phyloP scores from a whole-genome alignment of 768 basidiomycete species.

The Galerina sulciceps region DNA sequence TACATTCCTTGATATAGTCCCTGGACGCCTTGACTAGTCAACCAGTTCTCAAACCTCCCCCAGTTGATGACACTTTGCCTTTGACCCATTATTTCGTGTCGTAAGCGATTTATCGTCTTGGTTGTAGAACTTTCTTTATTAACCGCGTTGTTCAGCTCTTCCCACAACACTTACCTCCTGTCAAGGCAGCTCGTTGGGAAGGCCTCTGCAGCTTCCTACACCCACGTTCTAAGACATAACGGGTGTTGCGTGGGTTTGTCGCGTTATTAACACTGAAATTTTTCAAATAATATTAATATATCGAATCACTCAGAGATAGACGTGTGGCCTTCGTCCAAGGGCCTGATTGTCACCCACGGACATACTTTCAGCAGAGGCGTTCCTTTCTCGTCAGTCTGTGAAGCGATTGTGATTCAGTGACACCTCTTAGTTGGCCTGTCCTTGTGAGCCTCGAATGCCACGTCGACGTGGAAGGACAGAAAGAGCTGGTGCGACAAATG shows the following conservation, averaged over 20 bases:
- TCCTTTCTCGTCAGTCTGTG: conserved; percentile 54
- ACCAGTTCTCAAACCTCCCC: conserved; percentile 37
- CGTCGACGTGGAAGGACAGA: conserved; percentile 52
- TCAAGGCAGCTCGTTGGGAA: conserved; percentile 59
- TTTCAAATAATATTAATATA: too few relatives aligned
- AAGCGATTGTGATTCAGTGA: conserved; percentile 50
- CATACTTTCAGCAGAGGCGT: conserved; percentile 59
- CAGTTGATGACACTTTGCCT: conserved; percentile 48
- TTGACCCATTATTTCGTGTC: conserved; percentile 63
- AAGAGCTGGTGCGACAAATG: conserved; percentile 57
- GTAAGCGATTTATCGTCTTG: conserved; percentile 29
- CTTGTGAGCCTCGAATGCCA: conserved; percentile 68
- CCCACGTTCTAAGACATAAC: conserved; percentile 52
- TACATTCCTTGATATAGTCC: conserved; percentile 22
- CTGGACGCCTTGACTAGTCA: conserved; percentile 38
- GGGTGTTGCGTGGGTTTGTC: conserved; percentile 54
- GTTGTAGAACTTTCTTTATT: not conserved
- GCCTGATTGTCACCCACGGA: conserved; percentile 64
- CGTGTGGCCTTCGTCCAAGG: conserved; percentile 61
- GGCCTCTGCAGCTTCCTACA: conserved; percentile 57
- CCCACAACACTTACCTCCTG: conserved; percentile 70
- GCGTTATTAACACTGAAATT: too few relatives aligned
- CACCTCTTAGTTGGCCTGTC: conserved; percentile 54
- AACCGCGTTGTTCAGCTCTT: conserved; percentile 43
- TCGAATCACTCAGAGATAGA: conserved; percentile 52